Conservation (phyloP, 352 stramenopile genomes). For the Pilasporangium apinafurcum region DNA sequence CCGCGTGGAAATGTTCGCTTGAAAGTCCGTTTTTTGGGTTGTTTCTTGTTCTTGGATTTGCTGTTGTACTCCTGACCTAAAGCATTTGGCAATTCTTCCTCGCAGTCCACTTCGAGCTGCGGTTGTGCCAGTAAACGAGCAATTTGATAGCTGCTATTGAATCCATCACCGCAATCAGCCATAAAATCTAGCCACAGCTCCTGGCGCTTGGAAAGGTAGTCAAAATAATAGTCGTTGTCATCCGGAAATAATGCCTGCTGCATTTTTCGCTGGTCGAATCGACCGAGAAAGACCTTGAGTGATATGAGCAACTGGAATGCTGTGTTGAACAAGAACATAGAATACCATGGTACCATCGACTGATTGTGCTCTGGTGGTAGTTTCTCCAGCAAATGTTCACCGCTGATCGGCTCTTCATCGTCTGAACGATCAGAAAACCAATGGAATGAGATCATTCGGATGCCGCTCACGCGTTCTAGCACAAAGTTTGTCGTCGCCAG, state of each 20-base stretch:
- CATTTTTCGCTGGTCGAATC: slow-evolving; percentile 88
- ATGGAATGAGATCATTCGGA: slow-evolving; percentile 76
- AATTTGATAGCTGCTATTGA: slow-evolving; percentile 93
- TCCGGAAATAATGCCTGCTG: slow-evolving; percentile 78
- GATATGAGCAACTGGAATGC: slow-evolving; percentile 90
- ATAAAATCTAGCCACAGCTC: slow-evolving; percentile 94
- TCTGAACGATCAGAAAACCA: slow-evolving; percentile 48
- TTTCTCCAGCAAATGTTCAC: slow-evolving; percentile 47
- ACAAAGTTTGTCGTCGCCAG: slow-evolving; percentile 84
- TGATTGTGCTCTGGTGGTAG: slow-evolving; percentile 69
- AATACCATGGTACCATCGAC: slow-evolving; percentile 93
- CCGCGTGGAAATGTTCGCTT: slow-evolving; percentile 73
- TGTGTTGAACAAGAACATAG: slow-evolving; percentile 89
- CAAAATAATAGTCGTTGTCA: slow-evolving; percentile 73
- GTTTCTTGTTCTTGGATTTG: slow-evolving; percentile 12
- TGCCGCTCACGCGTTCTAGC: slow-evolving; percentile 69
- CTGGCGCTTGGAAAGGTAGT: slow-evolving; percentile 71
- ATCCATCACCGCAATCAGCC: slow-evolving; percentile 90
- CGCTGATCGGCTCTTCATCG: slow-evolving; percentile 35
- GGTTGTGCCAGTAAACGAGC: slow-evolving; percentile 87
- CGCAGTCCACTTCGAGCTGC: slow-evolving; percentile 69
- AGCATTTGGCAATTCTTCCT: slow-evolving; percentile 15
- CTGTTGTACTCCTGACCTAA: slow-evolving; percentile 1
- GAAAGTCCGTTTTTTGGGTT: slow-evolving; percentile 21
- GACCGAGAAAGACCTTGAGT: slow-evolving; percentile 91